These are phyloP conservation scores for Emericellopsis cladophorae DNA, from an alignment of 2,329 filamentous ascomycete species.

Conservation along the genomic window DNA sequence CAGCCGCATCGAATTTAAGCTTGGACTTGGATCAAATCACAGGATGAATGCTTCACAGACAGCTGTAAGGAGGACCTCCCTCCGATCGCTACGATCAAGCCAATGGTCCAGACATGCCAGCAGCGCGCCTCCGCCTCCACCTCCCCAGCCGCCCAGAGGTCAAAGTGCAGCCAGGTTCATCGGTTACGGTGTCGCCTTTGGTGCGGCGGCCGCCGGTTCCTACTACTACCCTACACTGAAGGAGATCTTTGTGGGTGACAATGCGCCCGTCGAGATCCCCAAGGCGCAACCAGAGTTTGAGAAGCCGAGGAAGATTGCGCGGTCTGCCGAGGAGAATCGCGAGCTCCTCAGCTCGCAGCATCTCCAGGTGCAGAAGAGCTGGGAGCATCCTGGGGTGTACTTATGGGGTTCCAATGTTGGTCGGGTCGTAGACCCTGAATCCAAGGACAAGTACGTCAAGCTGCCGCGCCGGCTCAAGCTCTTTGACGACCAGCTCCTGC, in stretches of 20 bases:
- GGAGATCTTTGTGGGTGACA: conserved; percentile 5
- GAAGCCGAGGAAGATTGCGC: conserved; percentile 41
- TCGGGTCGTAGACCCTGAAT: conserved; percentile 74
- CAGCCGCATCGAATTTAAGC: no score
- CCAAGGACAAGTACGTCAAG: conserved; percentile 66
- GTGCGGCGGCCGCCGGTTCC: conserved; percentile 22
- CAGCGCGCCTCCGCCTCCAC: conserved; percentile 6
- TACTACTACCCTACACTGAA: conserved; percentile 24
- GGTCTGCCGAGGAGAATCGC: conserved; percentile 58
- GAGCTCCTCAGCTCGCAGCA: conserved; percentile 76
- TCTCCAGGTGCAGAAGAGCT: conserved; percentile 73
- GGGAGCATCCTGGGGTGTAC: conserved; percentile 77
- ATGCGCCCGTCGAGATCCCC: conserved; percentile 6
- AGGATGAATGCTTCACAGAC: conserved; percentile 17
- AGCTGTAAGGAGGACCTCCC: conserved; percentile 13
- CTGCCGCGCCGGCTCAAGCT: conserved; percentile 64
- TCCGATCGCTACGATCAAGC: conserved; percentile 8
- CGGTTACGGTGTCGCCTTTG: conserved; percentile 19
- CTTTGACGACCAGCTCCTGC: conserved; percentile 73
- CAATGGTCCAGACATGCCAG: conserved; percentile 18
- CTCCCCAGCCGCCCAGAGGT: conserved; percentile 3
- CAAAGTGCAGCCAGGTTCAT: conserved; percentile 14
- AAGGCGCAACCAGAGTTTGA: conserved; percentile 55
- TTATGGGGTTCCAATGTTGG: conserved; percentile 85
- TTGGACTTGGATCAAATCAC: neutral